Percentiles rank a stretch among this genome's conserved stretches.
Evolutionary conservation across 495 filamentous ascomycete genomes (phyloP).

Genomic region (Venustampulla echinocandica): DNA sequence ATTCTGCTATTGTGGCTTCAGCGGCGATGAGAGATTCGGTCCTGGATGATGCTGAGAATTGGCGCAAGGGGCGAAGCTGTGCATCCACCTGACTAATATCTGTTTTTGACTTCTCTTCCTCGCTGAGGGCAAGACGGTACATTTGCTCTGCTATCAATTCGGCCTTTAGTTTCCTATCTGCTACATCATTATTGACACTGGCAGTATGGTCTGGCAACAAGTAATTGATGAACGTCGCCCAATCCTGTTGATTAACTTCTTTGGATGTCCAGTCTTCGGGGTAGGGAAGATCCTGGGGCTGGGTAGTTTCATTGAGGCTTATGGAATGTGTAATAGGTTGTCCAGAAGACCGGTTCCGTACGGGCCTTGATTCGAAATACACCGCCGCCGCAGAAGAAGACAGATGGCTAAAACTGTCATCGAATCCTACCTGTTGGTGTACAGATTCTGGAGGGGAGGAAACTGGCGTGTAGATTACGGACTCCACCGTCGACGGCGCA

Average conservation of each 20-base stretch:
- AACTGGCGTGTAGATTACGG: constrained; percentile 39
- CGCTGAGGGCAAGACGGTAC: constrained; percentile 6
- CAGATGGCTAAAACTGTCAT: constrained; percentile 5
- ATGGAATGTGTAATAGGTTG: constrained; percentile 8
- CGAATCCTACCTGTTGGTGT: constrained; percentile 16
- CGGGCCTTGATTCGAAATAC: constrained; percentile 18
- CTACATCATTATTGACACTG: constrained; percentile 12
- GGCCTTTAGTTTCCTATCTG: constrained; percentile 17
- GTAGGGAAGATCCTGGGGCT: constrained; percentile 18
- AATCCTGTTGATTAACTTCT: constrained; percentile 36
- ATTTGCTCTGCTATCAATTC: constrained; percentile 17
- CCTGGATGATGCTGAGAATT: not conserved
- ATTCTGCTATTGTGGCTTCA: constrained; percentile 31
- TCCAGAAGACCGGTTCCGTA: not conserved
- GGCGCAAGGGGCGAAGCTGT: constrained; percentile 22
- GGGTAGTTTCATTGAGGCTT: constrained; percentile 9
- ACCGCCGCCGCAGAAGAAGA: constrained; percentile 12
- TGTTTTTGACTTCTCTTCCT: constrained; percentile 6
- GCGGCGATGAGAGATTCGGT: too few species aligned
- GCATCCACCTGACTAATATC: constrained; percentile 26
- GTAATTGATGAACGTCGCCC: constrained; percentile 41
- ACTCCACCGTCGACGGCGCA: constrained; percentile 28
- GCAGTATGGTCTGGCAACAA: constrained; percentile 14
- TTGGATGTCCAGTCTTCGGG: constrained; percentile 19
- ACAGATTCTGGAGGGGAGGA: constrained; percentile 29